These are phyloP conservation scores for Pseudogymnoascus sp. DNA, from an alignment of 2,329 filamentous ascomycete species.

Conservation along the genomic window DNA sequence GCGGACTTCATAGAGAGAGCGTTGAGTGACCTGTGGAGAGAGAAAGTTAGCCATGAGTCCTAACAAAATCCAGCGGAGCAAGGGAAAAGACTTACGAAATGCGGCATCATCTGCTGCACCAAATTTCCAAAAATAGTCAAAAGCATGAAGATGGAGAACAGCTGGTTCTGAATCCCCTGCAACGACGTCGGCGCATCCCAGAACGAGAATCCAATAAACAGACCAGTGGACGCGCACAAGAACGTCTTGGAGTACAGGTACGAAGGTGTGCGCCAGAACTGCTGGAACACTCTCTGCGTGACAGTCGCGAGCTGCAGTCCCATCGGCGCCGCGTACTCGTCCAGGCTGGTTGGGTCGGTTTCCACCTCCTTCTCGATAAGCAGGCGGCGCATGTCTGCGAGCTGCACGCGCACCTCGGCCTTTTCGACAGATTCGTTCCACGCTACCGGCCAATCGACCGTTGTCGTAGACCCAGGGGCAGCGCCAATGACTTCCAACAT, in stretches of 20 bases:
- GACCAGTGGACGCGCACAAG: slow-evolving; percentile 36
- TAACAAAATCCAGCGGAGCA: slow-evolving; percentile 23
- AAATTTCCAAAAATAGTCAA: slow-evolving; percentile 65
- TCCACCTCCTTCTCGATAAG: slow-evolving; percentile 28
- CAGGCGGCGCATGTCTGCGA: slow-evolving; percentile 42
- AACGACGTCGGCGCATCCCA: slow-evolving; percentile 49
- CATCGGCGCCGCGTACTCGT: slow-evolving; percentile 56
- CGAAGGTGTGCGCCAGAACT: slow-evolving; percentile 57
- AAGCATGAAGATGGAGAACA: slow-evolving; percentile 71
- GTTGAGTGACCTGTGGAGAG: slow-evolving; percentile 16
- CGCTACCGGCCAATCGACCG: slow-evolving; percentile 53
- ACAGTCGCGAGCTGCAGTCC: slow-evolving; percentile 44
- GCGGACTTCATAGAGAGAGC: slow-evolving; percentile 53
- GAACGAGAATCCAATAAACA: slow-evolving; percentile 63
- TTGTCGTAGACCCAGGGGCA: slow-evolving; percentile 49
- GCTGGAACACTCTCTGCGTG: slow-evolving; percentile 48
- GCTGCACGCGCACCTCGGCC: slow-evolving; percentile 33
- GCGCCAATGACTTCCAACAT: slow-evolving; percentile 55
- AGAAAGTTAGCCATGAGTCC: background rate
- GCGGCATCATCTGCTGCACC: slow-evolving; percentile 69
- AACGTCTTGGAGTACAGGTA: slow-evolving; percentile 36
- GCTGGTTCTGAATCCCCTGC: slow-evolving; percentile 58
- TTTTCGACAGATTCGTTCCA: slow-evolving; percentile 48
- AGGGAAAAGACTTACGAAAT: slow-evolving; percentile 54
- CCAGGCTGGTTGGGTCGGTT: slow-evolving; percentile 25